Evolutionary conservation across 176 grass and related monocot genomes (phyloP), one percentile per base, ranked within the genome.

Genomic region (Cocos nucifera): DNA sequence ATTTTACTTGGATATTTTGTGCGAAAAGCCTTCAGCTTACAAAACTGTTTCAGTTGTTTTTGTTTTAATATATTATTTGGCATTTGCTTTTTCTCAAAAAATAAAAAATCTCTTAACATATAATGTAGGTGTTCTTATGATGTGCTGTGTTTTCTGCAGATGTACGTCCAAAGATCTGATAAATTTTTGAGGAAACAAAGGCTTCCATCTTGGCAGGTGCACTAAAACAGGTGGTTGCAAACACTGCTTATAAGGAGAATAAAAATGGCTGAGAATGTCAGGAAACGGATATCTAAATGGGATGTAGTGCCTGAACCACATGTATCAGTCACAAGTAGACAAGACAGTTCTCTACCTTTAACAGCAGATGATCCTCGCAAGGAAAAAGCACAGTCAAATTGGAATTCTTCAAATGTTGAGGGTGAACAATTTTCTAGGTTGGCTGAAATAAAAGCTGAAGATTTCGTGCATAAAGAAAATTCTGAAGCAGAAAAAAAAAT

Each of bases 221-320:
- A 39, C 18, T 66, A 70, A 5, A 54, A 65, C 17, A 51, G 4
- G 4, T 30, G 39, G 55, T 52, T 66, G 16, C 22, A 72, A 2
- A 71, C 50, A 51, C 52, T 77, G 49, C 19, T 70, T 69, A 72
- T 69, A 72, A 67, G 26, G 30, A n/a, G 63, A 59, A 15, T 48
- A 61, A 62, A 52, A 76, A 90, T 90, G 87, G 56, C 65, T 72
- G 70, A 77, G 57, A 77, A 72, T 51, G 24, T 51, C 67, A 86
- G 82, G 76, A 86, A 61, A 68, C 67, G 64, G 51, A 27, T 57
- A 53, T 90, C 79, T 49, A 90, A 86, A 62, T 90, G 87, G 87
- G 87, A 90, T 58, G 17, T 62, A 14, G 64, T 23, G 54, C 61
- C 69, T 71, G 69, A 56, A 71, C 24, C 79, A 67, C 69, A 59